phyloP scores from a whole-genome alignment of 495 filamentous ascomycete genomes.

The Margaritispora aquatica region DNA sequence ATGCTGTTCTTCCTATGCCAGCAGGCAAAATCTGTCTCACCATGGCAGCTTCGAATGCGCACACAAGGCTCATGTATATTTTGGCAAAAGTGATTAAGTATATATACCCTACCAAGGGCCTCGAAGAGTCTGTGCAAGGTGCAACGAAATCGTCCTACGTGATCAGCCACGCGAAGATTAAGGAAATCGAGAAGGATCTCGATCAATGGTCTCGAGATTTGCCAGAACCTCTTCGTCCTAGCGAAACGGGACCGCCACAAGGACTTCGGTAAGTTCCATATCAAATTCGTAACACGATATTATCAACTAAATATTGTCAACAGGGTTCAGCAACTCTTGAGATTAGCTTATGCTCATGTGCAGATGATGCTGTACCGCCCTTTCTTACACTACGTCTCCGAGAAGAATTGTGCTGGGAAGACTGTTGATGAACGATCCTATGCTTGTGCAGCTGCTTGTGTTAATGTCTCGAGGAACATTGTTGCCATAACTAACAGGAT shows the following conservation, averaged over 20 bases:
- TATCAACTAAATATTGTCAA: not conserved
- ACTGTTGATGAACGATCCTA: slow-evolving; percentile 81
- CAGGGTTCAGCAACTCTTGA: slow-evolving; percentile 79
- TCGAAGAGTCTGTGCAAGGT: slow-evolving; percentile 48
- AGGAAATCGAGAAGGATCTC: slow-evolving; percentile 85
- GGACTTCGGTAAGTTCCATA: slow-evolving; percentile 60
- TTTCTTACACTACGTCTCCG: slow-evolving; percentile 90
- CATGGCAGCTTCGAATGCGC: slow-evolving; percentile 78
- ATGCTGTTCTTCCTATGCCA: slow-evolving; percentile 67
- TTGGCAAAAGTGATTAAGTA: slow-evolving; percentile 80
- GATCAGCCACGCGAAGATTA: slow-evolving; percentile 81
- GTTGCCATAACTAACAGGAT: slow-evolving; percentile 89
- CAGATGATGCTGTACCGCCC: slow-evolving; percentile 95
- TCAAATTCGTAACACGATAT: not conserved
- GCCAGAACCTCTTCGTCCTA: slow-evolving; percentile 66
- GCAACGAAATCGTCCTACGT: slow-evolving; percentile 52
- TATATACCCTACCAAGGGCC: slow-evolving; percentile 81
- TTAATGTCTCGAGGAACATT: slow-evolving; percentile 89
- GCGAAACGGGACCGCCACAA: slow-evolving; percentile 63
- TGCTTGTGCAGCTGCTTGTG: slow-evolving; percentile 85
- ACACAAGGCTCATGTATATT: slow-evolving; percentile 70
- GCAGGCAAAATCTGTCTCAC: slow-evolving; percentile 66
- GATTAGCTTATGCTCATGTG: slow-evolving; percentile 83
- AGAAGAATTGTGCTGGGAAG: slow-evolving; percentile 53
- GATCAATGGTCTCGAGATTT: slow-evolving; percentile 78